A percentile compares a stretch with the other conserved stretches of the same genome.
Evolutionary conservation across 164 flowering plant genomes (phyloP).

Genomic region (Paratinospora sagittata): DNA sequence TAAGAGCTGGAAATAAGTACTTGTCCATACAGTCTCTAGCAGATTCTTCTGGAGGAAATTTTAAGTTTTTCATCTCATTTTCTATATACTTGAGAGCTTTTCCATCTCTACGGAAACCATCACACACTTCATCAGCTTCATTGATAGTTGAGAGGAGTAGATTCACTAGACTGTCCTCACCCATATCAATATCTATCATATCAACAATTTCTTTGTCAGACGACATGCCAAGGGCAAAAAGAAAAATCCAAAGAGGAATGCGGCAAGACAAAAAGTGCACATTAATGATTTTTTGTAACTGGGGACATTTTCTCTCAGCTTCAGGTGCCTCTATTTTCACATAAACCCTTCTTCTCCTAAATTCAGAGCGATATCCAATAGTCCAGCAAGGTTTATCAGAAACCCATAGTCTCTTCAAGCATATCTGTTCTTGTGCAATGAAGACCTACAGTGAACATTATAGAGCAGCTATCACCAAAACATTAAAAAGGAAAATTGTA

Average conservation of each 20-base stretch:
- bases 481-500: neutral
- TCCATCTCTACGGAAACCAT: constrained; percentile 44
- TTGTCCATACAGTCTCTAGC: constrained; percentile 40
- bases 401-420: constrained; percentile 69
- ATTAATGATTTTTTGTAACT: constrained; percentile 46
- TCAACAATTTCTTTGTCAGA: constrained; percentile 72
- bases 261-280: constrained; percentile 41
- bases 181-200: constrained; percentile 42
- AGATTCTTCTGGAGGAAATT: constrained; percentile 58
- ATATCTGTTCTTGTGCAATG: constrained; percentile 83
- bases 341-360: constrained; percentile 47
- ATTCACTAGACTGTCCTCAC: constrained; percentile 46
- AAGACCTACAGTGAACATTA: constrained; percentile 46
- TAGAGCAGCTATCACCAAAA: neutral
- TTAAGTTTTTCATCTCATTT: constrained; percentile 26
- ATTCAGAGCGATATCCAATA: constrained; percentile 40
- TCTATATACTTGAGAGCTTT: constrained; percentile 38
- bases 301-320: constrained; percentile 24
- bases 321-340: constrained; percentile 38
- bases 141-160: constrained; percentile 63
- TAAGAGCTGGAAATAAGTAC: constrained; percentile 57
- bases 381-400: constrained; percentile 49
- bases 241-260: constrained; percentile 75
- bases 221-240: constrained; percentile 76
- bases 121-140: constrained; percentile 57